These are phyloP conservation scores for Candida verbasci DNA, from an alignment of 805 yeast genomes.

Conservation along the genomic window DNA sequence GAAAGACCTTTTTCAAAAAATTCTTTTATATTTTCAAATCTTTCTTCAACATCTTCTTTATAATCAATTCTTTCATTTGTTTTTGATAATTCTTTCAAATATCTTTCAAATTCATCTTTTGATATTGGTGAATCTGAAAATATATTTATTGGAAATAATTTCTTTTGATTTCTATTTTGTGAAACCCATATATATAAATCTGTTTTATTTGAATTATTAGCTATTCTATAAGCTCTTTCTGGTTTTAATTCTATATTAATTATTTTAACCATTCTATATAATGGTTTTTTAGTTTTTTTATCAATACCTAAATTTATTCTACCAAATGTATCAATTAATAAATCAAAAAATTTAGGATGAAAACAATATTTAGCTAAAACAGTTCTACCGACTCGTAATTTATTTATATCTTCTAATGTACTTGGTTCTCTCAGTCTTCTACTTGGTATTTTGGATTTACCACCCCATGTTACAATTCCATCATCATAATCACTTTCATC, in stretches of 20 bases:
- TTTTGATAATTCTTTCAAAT: constrained; percentile 55
- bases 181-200: constrained; percentile 63
- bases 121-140: constrained; percentile 77
- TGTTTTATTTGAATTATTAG: constrained; percentile 33
- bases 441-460: constrained; percentile 16
- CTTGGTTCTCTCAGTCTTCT: constrained; percentile 38
- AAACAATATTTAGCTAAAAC: constrained; percentile 71
- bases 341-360: constrained; percentile 74
- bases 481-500: constrained; percentile 26
- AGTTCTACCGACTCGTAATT: constrained; percentile 71
- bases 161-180: constrained; percentile 73
- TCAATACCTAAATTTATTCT: constrained; percentile 78
- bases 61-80: constrained; percentile 60
- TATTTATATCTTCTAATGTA: constrained; percentile 62
- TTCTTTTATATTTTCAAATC: constrained; percentile 54
- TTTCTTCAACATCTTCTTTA: constrained; percentile 57
- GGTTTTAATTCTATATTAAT: constrained; percentile 52
- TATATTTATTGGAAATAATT: constrained; percentile 69
- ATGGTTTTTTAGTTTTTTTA: constrained; percentile 54
- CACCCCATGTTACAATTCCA: constrained; percentile 33
- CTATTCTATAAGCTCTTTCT: constrained; percentile 38
- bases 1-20: constrained; percentile 67
- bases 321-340: constrained; percentile 71
- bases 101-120: constrained; percentile 68
- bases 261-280: constrained; percentile 81